Evolutionary conservation across 2,329 filamentous ascomycete species (phyloP).

Genomic region (Clarireedia homoeocarpa): DNA sequence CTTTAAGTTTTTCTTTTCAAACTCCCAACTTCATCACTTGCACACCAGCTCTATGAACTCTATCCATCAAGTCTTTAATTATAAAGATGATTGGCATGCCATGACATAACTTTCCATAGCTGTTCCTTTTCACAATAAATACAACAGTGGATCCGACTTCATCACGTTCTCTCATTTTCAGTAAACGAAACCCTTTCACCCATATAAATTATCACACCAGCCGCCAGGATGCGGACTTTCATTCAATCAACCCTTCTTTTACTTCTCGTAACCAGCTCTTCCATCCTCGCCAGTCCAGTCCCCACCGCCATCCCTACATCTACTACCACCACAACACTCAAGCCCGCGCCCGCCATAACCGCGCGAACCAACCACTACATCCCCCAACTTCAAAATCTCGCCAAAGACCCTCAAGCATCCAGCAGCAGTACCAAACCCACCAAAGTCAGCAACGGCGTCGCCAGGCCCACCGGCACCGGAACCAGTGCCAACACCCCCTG

Average conservation of each 20-base stretch:
- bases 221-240: neutral
- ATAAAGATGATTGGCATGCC: no score
- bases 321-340: neutral
- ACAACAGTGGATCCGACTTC: neutral
- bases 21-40: no score
- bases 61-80: no score
- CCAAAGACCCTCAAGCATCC: neutral
- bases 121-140: neutral
- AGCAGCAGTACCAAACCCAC: neutral
- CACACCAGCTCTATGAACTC: no score
- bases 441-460: neutral
- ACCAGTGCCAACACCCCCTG: conserved; percentile 3
- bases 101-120: neutral
- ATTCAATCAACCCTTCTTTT: neutral
- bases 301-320: no score
- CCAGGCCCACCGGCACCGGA: neutral
- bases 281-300: neutral
- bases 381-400: neutral
- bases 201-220: neutral
- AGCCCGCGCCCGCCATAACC: neutral
- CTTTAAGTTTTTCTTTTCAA: no score
- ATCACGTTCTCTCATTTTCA: neutral
- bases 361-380: neutral
- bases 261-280: neutral
- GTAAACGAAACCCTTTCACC: neutral